A percentile compares a stretch with the other conserved stretches of the same genome.
These are phyloP conservation scores for Aspergillus cavernicola DNA, from an alignment of 495 filamentous ascomycete genomes.

Conservation along the genomic window DNA sequence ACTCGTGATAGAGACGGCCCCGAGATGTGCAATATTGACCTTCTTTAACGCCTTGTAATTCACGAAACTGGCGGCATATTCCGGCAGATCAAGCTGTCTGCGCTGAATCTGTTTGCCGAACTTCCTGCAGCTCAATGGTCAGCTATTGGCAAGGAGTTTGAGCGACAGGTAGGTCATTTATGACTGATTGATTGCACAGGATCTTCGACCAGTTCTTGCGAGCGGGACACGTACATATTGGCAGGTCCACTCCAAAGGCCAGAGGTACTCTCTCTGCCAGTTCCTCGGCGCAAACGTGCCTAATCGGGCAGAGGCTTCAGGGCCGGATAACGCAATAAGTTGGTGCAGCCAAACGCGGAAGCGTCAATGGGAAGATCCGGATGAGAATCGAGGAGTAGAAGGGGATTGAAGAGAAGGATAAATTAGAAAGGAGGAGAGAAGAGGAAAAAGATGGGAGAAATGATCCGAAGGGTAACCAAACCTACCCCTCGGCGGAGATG, in stretches of 20 bases:
- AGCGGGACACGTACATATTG: slow-evolving; percentile 31
- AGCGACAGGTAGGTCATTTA: too few species aligned
- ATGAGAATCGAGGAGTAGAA: not conserved
- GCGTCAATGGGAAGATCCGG: slow-evolving; percentile 9
- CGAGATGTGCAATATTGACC: slow-evolving; percentile 43
- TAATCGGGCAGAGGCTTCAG: not conserved
- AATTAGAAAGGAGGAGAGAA: not conserved
- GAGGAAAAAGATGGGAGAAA: slow-evolving; percentile 5
- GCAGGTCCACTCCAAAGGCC: slow-evolving; percentile 20
- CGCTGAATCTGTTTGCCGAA: slow-evolving; percentile 99
- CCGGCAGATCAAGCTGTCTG: slow-evolving; percentile 95
- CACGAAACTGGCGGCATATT: slow-evolving; percentile 98
- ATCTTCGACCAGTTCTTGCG: not conserved
- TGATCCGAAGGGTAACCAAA: slow-evolving; percentile 5
- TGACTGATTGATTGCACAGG: not conserved
- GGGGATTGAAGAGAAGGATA: not conserved
- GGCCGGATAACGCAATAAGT: not conserved
- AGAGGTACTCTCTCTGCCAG: slow-evolving; percentile 14
- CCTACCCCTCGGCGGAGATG: slow-evolving; percentile 10
- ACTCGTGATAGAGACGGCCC: not conserved
- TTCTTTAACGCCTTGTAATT: slow-evolving; percentile 99
- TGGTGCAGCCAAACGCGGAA: not conserved
- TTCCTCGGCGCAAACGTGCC: slow-evolving; percentile 18
- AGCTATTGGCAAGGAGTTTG: slow-evolving; percentile 2
- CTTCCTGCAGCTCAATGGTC: slow-evolving; percentile 62